Evolutionary conservation across 345 rosid genomes (phyloP), one percentile per base, ranked within the genome.

Genomic region (Hibiscus trionum): DNA sequence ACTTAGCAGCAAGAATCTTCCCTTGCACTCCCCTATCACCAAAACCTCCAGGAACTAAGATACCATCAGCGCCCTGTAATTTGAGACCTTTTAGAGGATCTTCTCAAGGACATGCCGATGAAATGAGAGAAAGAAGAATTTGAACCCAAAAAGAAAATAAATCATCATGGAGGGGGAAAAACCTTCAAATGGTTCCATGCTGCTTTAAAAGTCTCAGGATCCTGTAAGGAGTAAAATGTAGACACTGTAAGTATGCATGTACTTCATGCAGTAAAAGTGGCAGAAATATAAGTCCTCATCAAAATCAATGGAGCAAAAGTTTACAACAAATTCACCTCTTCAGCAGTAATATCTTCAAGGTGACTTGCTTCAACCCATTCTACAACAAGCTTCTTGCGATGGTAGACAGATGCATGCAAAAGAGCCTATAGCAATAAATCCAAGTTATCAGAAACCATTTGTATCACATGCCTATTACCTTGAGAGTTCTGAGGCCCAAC

Each of bases 1-100:
- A 86, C 74, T 87, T 86, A 39, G 91, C 88, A 47, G 97, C 94
- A 73, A 91, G 87, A 75, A 89, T 91, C 80, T 89, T 91, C 39
- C 97, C 97, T 75, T 86, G 88, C 60, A 91, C 94, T 70, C 97
- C 97, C 80, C 94, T 80, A 69, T 89, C 93, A 73, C 97, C 97
- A 84, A 91, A 91, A 62, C 97, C 97, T 71, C 94, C 97, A 16
- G 94, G 97, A 60, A 91, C 97, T 49, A 91, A 80, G 77, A 87
- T 65, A 66, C 97, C 94, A 77, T 86, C 86, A 66, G 94, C 86
- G 72, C 87, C 87, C 92, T 91, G 85, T 69, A 80, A 66, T 47
- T 17, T 19, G 57, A 15, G 17, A 37, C 61, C 15, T 42, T 14
- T 77, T 26, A 77, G 73, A 26, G 57, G 29, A 70, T 21, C 47